Conservation (phyloP, 192 early-diverging fungal genomes). For the Helicostylum pulchrum region DNA sequence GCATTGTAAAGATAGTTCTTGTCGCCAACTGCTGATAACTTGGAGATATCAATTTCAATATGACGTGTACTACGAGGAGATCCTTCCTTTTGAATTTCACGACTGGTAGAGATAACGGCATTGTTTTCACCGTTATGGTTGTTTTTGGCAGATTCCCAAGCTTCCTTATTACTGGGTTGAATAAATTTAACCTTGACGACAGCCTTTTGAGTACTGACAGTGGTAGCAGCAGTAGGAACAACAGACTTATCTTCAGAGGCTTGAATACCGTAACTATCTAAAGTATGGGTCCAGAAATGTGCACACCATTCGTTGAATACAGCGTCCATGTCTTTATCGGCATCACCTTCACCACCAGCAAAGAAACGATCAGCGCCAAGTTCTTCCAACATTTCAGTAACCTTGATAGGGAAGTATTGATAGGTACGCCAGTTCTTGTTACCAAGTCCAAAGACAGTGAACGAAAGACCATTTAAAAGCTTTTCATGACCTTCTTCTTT, state of each 20-base stretch:
- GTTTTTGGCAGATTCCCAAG: conserved; percentile 14
- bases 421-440: conserved; percentile 59
- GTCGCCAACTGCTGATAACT: conserved; percentile 13
- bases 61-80: conserved; percentile 41
- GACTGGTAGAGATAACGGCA: conserved; percentile 27
- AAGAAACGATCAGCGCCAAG: conserved; percentile 48
- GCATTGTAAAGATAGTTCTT: conserved; percentile 36
- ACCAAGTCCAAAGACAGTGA: conserved; percentile 57
- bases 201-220: not conserved
- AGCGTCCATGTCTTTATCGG: conserved; percentile 40
- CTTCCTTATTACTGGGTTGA: conserved; percentile 6
- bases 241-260: conserved; percentile 14
- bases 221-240: conserved; percentile 12
- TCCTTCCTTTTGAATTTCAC: conserved; percentile 39
- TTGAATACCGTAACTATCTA: conserved; percentile 17
- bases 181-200: conserved; percentile 18
- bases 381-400: conserved; percentile 39
- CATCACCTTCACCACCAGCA: conserved; percentile 45
- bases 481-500: conserved; percentile 18
- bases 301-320: conserved; percentile 29
- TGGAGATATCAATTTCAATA: conserved; percentile 33
- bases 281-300: conserved; percentile 28
- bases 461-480: conserved; percentile 40
- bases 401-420: conserved; percentile 48
- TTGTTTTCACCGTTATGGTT: conserved; percentile 22